Evolutionary conservation across 169 alveolate species (phyloP).

Genomic region (Babesia gibsoni): DNA sequence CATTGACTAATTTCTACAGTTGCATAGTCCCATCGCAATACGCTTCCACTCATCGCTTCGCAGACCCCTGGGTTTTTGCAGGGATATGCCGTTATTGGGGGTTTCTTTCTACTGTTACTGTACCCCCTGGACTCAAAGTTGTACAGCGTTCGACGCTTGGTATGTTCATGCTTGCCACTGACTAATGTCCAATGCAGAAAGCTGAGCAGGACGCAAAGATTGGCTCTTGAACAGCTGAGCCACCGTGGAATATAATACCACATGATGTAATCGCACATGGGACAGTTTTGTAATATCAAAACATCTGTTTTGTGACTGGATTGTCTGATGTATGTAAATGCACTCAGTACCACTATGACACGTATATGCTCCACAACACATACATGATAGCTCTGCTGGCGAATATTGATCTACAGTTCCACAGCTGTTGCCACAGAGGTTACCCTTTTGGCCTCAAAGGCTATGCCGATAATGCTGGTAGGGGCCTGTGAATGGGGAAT

Average conservation of each 20-base stretch:
- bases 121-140: slow-evolving; percentile 54
- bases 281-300: background rate
- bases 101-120: slow-evolving; percentile 23
- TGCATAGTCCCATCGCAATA: background rate
- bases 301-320: background rate
- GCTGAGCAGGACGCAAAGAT: slow-evolving; percentile 60
- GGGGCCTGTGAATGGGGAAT: too few species aligned
- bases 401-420: too few species aligned
- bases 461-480: too few species aligned
- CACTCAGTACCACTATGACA: too few species aligned
- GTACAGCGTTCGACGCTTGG: slow-evolving; percentile 42
- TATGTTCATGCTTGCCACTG: background rate
- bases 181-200: slow-evolving; percentile 1
- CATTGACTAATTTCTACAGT: too few species aligned
- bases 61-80: slow-evolving; percentile 48
- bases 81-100: slow-evolving; percentile 9
- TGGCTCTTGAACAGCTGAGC: background rate
- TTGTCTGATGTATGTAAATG: too few species aligned
- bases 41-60: background rate
- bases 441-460: too few species aligned
- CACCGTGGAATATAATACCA: too few species aligned
- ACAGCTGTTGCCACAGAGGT: too few species aligned
- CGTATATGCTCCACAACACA: too few species aligned
- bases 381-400: too few species aligned
- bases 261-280: background rate